Evolutionary conservation across 345 rosid genomes (phyloP).

Genomic region (Sonneratia caseolaris): DNA sequence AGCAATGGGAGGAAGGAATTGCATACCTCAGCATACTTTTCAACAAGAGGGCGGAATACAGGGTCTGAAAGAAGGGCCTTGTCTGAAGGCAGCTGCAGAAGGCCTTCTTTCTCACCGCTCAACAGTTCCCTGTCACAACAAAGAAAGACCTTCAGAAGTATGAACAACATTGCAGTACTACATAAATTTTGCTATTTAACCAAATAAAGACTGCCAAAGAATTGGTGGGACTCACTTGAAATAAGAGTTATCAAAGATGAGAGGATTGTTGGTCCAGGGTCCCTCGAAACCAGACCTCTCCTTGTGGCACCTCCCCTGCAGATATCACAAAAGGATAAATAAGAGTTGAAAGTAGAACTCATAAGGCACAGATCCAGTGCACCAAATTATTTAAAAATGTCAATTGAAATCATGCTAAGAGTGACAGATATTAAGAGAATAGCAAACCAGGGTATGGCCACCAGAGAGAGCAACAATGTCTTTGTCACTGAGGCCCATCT

Average conservation of each 20-base stretch:
- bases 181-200: background rate
- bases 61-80: constrained; percentile 72
- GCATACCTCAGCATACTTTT: constrained; percentile 73
- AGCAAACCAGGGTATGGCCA: constrained; percentile 82
- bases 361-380: background rate
- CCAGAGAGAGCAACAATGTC: constrained; percentile 94
- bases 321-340: background rate
- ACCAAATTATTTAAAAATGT: background rate
- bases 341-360: background rate
- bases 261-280: constrained; percentile 83
- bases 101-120: constrained; percentile 82
- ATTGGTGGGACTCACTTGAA: constrained; percentile 45
- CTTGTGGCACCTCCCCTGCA: constrained; percentile 86
- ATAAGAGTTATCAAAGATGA: constrained; percentile 82
- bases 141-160: background rate
- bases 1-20: background rate
- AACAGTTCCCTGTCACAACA: constrained; percentile 52
- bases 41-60: constrained; percentile 70
- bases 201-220: background rate
- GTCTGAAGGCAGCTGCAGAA: constrained; percentile 23
- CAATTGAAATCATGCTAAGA: too few relatives aligned
- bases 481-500: constrained; percentile 82
- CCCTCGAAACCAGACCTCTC: constrained; percentile 99
- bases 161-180: background rate
- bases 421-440: background rate